These are phyloP conservation scores for Medakamo hakoo DNA, from an alignment of 139 green algal species.

Conservation along the genomic window DNA sequence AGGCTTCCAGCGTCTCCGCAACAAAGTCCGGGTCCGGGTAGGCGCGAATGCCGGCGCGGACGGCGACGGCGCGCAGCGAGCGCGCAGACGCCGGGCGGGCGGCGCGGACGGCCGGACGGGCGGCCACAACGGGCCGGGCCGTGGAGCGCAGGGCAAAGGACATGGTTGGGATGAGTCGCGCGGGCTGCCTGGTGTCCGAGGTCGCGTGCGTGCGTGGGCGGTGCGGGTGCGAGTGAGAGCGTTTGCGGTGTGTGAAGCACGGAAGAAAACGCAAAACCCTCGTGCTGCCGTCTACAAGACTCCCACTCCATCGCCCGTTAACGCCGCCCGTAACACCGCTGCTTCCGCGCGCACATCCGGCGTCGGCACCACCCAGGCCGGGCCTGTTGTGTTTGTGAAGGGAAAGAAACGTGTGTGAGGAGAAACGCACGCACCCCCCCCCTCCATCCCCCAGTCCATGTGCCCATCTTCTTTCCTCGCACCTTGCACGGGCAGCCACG, in stretches of 20 bases:
- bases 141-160: not conserved
- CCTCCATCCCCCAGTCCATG: too few relatives aligned
- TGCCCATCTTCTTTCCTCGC: too few relatives aligned
- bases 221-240: not conserved
- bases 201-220: not conserved
- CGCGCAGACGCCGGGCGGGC: not conserved
- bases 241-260: not conserved
- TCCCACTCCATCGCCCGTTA: not conserved
- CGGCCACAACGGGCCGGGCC: not conserved
- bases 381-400: too few relatives aligned
- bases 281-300: not conserved
- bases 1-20: constrained; percentile 22
- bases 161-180: too few relatives aligned
- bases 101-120: not conserved
- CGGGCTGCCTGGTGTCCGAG: too few relatives aligned
- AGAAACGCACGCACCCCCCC: too few relatives aligned
- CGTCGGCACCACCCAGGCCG: too few relatives aligned
- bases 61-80: too few relatives aligned
- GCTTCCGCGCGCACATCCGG: too few relatives aligned
- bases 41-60: constrained; percentile 13
- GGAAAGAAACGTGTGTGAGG: too few relatives aligned
- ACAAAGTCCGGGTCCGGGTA: constrained; percentile 44
- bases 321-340: too few relatives aligned
- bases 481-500: constrained; percentile 31
- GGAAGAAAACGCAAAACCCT: not conserved